A percentile compares a stretch with the other conserved stretches of the same genome.
phyloP scores from a whole-genome alignment of 2,329 filamentous ascomycete genomes.

The Pseudopithomyces chartarum region DNA sequence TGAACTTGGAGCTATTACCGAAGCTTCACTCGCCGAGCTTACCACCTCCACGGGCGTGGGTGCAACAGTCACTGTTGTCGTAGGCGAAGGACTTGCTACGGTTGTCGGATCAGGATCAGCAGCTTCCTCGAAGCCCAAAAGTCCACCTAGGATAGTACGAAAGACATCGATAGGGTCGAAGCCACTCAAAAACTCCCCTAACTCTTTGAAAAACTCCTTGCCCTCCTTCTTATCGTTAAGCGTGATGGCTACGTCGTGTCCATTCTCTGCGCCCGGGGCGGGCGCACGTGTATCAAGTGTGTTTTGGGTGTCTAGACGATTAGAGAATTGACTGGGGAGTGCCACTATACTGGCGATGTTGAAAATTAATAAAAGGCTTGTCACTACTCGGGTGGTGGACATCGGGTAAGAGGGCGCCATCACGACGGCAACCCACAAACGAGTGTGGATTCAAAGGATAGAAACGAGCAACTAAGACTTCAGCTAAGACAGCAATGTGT shows the following conservation, averaged over 20 bases:
- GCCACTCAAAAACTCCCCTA: conserved; percentile 9
- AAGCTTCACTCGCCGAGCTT: background rate
- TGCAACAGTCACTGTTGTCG: conserved; percentile 4
- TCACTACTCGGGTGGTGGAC: conserved; percentile 3
- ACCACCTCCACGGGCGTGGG: background rate
- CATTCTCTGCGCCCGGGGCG: background rate
- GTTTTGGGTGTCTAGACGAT: background rate
- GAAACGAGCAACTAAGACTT: background rate
- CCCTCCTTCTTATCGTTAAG: conserved; percentile 8
- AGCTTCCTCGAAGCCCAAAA: background rate
- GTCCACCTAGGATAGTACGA: conserved; percentile 4
- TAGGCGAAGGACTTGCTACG: background rate
- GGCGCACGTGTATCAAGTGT: background rate
- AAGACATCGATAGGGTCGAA: conserved; percentile 13
- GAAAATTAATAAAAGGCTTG: conserved; percentile 5
- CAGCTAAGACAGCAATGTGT: background rate
- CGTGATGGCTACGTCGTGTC: background rate
- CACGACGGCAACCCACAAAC: background rate
- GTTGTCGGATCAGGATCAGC: background rate
- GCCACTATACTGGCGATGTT: background rate
- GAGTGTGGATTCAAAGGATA: background rate
- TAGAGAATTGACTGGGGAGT: background rate
- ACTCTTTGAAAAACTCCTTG: conserved; percentile 13
- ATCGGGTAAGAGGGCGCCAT: conserved; percentile 6
- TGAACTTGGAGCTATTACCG: background rate